Evolutionary conservation across 495 filamentous ascomycete species (phyloP).

Genomic region (Mycothermus thermophilus): DNA sequence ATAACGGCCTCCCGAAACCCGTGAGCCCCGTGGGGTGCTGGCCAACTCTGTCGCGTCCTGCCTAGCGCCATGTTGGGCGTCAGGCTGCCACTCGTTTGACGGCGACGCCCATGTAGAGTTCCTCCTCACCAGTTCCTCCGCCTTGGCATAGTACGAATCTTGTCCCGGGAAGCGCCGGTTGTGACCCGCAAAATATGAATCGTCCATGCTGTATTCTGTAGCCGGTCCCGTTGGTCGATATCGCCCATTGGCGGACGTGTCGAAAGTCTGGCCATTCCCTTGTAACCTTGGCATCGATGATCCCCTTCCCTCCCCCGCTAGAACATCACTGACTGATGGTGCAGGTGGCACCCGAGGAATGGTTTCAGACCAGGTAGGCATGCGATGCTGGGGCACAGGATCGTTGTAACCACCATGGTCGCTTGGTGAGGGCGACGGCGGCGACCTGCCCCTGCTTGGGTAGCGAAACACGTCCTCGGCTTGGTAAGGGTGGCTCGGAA

Average conservation of each 20-base stretch:
- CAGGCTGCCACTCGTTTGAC: not conserved
- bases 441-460: constrained; percentile 31
- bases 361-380: constrained; percentile 18
- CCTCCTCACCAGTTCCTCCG: no score
- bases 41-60: constrained; percentile 11
- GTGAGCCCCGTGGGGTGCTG: constrained; percentile 3
- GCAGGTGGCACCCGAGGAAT: constrained; percentile 9
- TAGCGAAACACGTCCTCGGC: constrained; percentile 25
- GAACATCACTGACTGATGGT: constrained; percentile 14
- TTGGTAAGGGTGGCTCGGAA: constrained; percentile 6
- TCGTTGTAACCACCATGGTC: constrained; percentile 20
- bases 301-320: constrained; percentile 7
- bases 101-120: not conserved
- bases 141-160: not conserved
- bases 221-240: not conserved
- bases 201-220: not conserved
- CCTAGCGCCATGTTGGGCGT: constrained; percentile 8
- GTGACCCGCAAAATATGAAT: no score
- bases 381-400: constrained; percentile 6
- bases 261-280: not conserved
- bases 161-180: no score
- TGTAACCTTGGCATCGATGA: not conserved
- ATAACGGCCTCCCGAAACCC: not conserved
- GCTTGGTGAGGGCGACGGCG: constrained; percentile 30
- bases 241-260: not conserved